Base-by-base conservation (phyloP, 305 asterid species). In the Solanum hybrid region DNA sequence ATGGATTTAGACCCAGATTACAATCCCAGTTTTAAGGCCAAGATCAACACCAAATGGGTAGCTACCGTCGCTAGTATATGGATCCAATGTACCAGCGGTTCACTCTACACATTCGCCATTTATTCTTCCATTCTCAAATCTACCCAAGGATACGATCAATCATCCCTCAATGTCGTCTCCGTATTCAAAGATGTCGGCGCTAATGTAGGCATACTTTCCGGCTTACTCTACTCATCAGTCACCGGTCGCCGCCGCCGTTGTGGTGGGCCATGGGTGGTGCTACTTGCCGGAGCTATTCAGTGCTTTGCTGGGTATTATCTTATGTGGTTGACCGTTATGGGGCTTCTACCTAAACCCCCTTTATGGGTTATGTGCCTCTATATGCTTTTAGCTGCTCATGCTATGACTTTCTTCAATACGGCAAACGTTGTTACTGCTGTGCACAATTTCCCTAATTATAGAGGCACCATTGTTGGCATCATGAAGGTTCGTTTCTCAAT, bases 391-490 rank as follows among this genome's bases (percentile, higher is more conserved):
- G 97, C 96, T 85, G 95, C 98, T 56, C 98, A 97, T 60, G 96
- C 96, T 24, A 90, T 92, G 93, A 96, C 98, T 34, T 97, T 95
- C 89, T 96, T 96, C 64, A 97, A 97, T 77, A 97, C 99, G 86
- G 98, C 98, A 9, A 92, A 94, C 85, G 97, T 97, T 64, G 99
- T 97, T 0, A 95, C 99, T 14, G 98, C 97, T 35, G 99, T 96
- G 89, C 94, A 93, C 85, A 96, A 97, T 89, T 97, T 95, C 77
- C 95, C 97, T 4, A 91, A 88, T 89, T 96, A 96, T 42, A 89
- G 94, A n/a, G 99, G 99, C 77, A 94, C 97, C 2, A 91, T 94
- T 91, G 97, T 97, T 87, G 99, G 99, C 90, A 96, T 97, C 90
- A 95, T 97, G 99, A 97, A 97, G 98, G 99, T 96, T 78, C 37